Evolutionary conservation across 345 rosid species (phyloP), one percentile per base, ranked within the genome.

Genomic region (Eucalyptus curtisii): DNA sequence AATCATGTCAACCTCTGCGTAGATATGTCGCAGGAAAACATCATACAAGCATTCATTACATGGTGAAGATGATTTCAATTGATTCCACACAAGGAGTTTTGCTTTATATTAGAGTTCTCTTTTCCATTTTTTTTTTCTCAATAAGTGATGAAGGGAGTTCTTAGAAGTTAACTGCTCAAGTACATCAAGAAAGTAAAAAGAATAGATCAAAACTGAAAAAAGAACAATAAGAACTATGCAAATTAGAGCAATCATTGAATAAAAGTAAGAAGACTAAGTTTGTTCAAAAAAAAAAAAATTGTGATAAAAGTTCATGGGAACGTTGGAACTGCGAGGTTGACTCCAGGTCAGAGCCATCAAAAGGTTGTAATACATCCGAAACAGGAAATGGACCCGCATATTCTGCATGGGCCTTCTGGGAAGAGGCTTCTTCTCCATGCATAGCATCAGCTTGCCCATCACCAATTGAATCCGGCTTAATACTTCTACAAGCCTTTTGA

Each of bases 401-500:
- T 68, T 91, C 93, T 40, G 81, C 48, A 6, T 76, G 48, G 52
- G 49, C 1, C 53, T 92, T 49, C 53, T 49, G 86, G 37, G 19
- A 15, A 49, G 7, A 48, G 68, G 88, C 81, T 40, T 40, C 92
- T 91, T 92, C 92, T 79, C 25, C 91, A 49, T 10, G 90, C 52
- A 86, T 61, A 37, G 52, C 79, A 88, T 89, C 95, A 64, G 76
- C 89, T 88, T 89, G 94, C 86, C 86, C 57, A 33, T 61, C 88
- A 87, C 89, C 93, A 16, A 84, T 76, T 71, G 64, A 90, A 87
- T 92, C 94, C 81, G 50, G 87, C 84, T 86, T 42, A 40, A 71
- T 45, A 88, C 71, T 86, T 89, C 88, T 92, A 45, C 86, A 86
- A 88, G 86, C 80, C 90, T 90, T 95, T 94, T 87, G 91, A 84